Percentiles rank a stretch among this genome's conserved stretches.
phyloP scores from a whole-genome alignment of 441 rosid species.

The Geranium incanum region DNA sequence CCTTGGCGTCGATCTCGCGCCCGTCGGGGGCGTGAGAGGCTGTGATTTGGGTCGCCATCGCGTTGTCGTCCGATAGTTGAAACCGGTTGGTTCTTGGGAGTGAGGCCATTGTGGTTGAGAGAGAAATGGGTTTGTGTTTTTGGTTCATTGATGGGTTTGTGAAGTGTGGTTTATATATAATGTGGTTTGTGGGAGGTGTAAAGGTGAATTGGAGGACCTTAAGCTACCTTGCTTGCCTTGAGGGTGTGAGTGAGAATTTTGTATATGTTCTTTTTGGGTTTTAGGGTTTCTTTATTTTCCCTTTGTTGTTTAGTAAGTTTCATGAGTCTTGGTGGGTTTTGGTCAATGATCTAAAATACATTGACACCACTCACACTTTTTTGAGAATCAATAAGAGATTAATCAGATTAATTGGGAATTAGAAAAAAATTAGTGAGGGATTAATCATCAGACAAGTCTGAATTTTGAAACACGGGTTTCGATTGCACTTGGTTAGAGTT shows the following conservation, averaged over 20 bases:
- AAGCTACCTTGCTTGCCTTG: slow-evolving; percentile 10
- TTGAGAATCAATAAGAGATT: no score
- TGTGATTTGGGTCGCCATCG: slow-evolving; percentile 46
- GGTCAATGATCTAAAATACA: no score
- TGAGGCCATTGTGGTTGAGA: slow-evolving; percentile 13
- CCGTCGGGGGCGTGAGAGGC: slow-evolving; percentile 57
- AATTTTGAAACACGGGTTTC: no score
- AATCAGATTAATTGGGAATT: no score
- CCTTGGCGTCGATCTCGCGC: slow-evolving; percentile 34
- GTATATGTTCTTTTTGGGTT: not conserved
- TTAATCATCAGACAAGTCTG: no score
- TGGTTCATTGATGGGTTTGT: slow-evolving; percentile 6
- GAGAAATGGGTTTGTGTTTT: slow-evolving; percentile 16
- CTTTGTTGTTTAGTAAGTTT: not conserved
- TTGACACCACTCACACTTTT: no score
- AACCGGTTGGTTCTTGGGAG: slow-evolving; percentile 15
- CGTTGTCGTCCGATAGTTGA: slow-evolving; percentile 42
- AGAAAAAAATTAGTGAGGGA: no score
- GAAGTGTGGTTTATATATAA: not conserved
- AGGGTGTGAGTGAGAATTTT: not conserved
- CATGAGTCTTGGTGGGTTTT: no score
- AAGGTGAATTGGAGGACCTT: not conserved
- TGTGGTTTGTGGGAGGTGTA: not conserved
- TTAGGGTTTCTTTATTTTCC: not conserved
- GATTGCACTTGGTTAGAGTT: no score